phyloP scores from a whole-genome alignment of 352 stramenopile species.

The Elongisporangium anandrum region DNA sequence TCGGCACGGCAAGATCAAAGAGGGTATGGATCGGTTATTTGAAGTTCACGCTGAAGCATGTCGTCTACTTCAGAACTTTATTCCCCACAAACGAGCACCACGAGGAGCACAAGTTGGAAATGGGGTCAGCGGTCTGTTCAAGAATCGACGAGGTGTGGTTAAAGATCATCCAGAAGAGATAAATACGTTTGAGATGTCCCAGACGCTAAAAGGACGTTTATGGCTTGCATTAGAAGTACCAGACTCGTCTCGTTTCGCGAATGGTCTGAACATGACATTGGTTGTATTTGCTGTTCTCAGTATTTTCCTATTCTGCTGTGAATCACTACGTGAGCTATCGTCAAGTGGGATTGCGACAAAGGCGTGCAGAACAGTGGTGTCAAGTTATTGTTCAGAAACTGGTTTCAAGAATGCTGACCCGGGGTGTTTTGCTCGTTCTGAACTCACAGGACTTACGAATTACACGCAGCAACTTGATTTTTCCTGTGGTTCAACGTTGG shows the following conservation, averaged over 20 bases:
- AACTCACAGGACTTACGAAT: constrained; percentile 19
- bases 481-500: constrained; percentile 14
- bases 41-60: constrained; percentile 35
- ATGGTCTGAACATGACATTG: constrained; percentile 53
- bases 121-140: background rate
- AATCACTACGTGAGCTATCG: constrained; percentile 66
- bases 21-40: constrained; percentile 31
- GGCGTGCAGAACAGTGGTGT: constrained; percentile 41
- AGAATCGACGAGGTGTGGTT: constrained; percentile 7
- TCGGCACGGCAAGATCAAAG: constrained; percentile 40
- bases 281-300: constrained; percentile 51
- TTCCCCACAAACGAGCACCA: constrained; percentile 43
- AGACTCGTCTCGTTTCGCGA: constrained; percentile 44
- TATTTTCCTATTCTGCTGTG: constrained; percentile 61
- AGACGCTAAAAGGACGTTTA: constrained; percentile 33
- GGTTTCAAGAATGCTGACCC: constrained; percentile 15
- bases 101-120: background rate
- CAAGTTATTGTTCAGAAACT: constrained; percentile 39
- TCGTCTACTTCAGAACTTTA: constrained; percentile 35
- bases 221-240: constrained; percentile 61
- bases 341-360: constrained; percentile 33
- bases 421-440: constrained; percentile 42
- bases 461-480: constrained; percentile 40
- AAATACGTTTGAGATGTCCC: constrained; percentile 9
- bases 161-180: background rate